Evolutionary conservation across 352 stramenopile genomes (phyloP).

Genomic region (Chrysophaeum taylorii): DNA sequence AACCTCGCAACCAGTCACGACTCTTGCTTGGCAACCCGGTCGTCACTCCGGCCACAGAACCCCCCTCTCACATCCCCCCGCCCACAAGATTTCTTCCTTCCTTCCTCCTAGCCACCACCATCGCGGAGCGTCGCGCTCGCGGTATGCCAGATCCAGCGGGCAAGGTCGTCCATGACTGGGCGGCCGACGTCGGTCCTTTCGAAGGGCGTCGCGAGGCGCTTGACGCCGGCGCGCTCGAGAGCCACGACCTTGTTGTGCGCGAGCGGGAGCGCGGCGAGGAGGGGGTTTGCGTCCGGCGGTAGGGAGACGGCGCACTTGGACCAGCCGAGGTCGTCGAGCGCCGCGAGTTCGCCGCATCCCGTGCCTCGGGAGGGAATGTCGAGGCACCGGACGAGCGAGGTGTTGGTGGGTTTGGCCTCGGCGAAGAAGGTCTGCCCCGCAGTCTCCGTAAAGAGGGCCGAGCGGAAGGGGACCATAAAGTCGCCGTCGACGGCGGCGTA

Average conservation of each 20-base stretch:
- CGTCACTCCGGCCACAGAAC: too few relatives aligned
- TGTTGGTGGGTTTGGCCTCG: too few relatives aligned
- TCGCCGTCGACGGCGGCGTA: background rate
- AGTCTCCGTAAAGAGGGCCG: background rate
- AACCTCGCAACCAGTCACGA: too few relatives aligned
- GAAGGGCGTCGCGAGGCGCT: too few relatives aligned
- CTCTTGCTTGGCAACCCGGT: too few relatives aligned
- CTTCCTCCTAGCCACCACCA: too few relatives aligned
- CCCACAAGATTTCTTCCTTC: too few relatives aligned
- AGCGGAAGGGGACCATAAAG: background rate
- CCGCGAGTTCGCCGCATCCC: too few relatives aligned
- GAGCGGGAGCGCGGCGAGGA: background rate
- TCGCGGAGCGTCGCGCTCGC: too few relatives aligned
- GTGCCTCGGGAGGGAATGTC: too few relatives aligned
- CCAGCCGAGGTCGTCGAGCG: background rate
- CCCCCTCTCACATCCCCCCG: too few relatives aligned
- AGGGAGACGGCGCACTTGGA: background rate
- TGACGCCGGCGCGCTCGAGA: background rate
- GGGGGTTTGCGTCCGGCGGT: background rate
- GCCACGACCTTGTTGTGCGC: slow-evolving; percentile 3
- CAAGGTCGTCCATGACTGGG: slow-evolving; percentile 1
- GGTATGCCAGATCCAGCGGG: background rate
- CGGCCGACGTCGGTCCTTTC: background rate
- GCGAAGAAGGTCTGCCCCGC: background rate
- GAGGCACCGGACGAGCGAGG: background rate